These are phyloP conservation scores for Colletotrichum chlorophyti DNA, from an alignment of 2,329 filamentous ascomycete species.

Conservation along the genomic window DNA sequence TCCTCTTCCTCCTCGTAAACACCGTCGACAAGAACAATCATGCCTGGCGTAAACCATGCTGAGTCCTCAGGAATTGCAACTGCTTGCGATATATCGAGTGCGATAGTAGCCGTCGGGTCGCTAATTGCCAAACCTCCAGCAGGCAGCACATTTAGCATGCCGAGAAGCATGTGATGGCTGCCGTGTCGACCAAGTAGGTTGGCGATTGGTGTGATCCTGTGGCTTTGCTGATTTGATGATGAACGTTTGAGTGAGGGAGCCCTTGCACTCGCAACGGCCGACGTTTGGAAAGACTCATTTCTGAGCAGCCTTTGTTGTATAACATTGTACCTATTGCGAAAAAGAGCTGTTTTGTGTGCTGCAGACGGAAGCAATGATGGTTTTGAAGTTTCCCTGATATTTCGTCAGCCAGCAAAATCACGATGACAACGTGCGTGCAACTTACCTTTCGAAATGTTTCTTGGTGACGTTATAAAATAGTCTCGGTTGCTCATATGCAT, in stretches of 20 bases:
- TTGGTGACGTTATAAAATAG: conserved; percentile 78
- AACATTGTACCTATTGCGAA: conserved; percentile 89
- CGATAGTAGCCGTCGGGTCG: conserved; percentile 88
- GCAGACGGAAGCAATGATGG: conserved; percentile 78
- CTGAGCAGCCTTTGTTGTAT: conserved; percentile 91
- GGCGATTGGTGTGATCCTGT: conserved; percentile 88
- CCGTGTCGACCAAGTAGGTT: conserved; percentile 81
- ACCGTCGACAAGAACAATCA: conserved; percentile 94
- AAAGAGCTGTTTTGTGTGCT: conserved; percentile 82
- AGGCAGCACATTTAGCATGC: conserved; percentile 80
- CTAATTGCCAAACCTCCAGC: conserved; percentile 83
- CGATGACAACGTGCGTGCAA: neutral
- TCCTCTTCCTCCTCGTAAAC: conserved; percentile 95
- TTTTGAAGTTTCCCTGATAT: conserved; percentile 62
- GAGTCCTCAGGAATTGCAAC: conserved; percentile 83
- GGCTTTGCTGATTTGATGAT: conserved; percentile 70
- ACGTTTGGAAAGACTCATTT: conserved; percentile 91
- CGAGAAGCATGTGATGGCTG: conserved; percentile 84
- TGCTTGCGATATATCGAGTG: conserved; percentile 81
- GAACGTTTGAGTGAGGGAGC: conserved; percentile 63
- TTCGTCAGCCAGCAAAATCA: conserved; percentile 29
- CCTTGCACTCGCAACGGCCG: conserved; percentile 70
- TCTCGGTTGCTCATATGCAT: conserved; percentile 85
- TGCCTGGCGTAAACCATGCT: conserved; percentile 92
- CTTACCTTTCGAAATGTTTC: conserved; percentile 86